phyloP scores from a whole-genome alignment of 495 filamentous ascomycete species.

The Pyrenula aspistea region DNA sequence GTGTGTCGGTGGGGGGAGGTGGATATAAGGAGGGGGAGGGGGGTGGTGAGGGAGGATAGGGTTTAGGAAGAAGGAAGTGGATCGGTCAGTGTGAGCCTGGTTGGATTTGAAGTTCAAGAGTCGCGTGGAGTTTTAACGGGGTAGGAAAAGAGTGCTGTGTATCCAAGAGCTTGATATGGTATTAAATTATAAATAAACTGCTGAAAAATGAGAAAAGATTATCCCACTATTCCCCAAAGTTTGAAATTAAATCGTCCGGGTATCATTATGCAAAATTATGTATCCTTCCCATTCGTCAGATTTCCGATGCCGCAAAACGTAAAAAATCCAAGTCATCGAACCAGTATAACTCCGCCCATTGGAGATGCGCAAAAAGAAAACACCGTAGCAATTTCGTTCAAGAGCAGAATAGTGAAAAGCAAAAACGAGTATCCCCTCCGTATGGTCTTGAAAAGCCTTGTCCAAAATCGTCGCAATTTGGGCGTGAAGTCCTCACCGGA shows the following conservation, averaged over 20 bases:
- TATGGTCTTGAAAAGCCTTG: neutral
- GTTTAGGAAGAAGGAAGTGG: constrained; percentile 8
- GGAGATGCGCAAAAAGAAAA: too few species aligned
- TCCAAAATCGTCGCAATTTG: neutral
- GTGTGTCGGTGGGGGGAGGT: constrained; percentile 84
- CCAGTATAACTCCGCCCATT: neutral
- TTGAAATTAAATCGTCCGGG: neutral
- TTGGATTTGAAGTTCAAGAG: neutral
- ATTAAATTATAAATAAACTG: too few species aligned
- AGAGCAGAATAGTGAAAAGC: neutral
- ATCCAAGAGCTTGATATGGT: neutral
- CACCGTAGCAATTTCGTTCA: too few species aligned
- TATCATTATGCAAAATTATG: neutral
- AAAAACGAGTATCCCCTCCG: neutral
- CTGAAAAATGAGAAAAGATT: neutral
- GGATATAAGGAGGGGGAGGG: constrained; percentile 47
- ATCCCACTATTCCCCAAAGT: neutral
- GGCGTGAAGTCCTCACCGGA: neutral
- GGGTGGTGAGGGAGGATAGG: constrained; percentile 36
- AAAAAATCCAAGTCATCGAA: neutral
- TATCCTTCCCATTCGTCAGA: too few species aligned
- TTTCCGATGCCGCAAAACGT: neutral
- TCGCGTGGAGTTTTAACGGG: neutral
- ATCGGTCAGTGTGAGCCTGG: neutral
- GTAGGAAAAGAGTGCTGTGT: neutral